Evolutionary conservation across 306 rosid species (phyloP).

Genomic region (Casuarina cunninghamiana): DNA sequence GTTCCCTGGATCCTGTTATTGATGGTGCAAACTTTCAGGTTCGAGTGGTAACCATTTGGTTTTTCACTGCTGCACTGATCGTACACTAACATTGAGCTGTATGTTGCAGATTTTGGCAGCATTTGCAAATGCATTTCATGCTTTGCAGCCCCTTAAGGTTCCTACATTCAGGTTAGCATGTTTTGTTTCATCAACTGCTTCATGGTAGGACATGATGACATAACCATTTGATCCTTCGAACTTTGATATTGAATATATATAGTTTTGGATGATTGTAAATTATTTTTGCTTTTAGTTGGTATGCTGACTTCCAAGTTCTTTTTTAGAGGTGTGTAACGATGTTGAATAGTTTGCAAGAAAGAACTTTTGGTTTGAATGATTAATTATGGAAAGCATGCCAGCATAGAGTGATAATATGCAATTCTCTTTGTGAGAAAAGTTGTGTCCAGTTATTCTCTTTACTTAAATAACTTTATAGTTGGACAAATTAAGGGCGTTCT

Average conservation of each 20-base stretch:
- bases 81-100: conserved; percentile 24
- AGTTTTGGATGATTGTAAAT: conserved; percentile 16
- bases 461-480: neutral
- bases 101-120: conserved; percentile 73
- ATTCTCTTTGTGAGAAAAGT: neutral
- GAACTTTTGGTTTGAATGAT: neutral
- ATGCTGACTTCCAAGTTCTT: neutral
- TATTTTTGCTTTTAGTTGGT: conserved; percentile 2
- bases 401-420: neutral
- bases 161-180: conserved; percentile 82
- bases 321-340: neutral
- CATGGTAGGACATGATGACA: conserved; percentile 15
- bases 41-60: conserved; percentile 22
- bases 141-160: conserved; percentile 90
- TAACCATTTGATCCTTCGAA: neutral
- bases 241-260: neutral
- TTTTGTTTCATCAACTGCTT: conserved; percentile 1
- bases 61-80: conserved; percentile 9
- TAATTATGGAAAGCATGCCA: neutral
- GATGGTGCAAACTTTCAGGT: conserved; percentile 98
- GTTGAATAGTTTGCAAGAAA: neutral
- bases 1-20: conserved; percentile 75
- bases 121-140: conserved; percentile 89
- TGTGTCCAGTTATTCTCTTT: neutral
- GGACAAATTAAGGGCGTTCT: neutral